Evolutionary conservation across 2,329 filamentous ascomycete species (phyloP), one percentile per base, ranked within the genome.

Genomic region (Colletotrichum sidae): DNA sequence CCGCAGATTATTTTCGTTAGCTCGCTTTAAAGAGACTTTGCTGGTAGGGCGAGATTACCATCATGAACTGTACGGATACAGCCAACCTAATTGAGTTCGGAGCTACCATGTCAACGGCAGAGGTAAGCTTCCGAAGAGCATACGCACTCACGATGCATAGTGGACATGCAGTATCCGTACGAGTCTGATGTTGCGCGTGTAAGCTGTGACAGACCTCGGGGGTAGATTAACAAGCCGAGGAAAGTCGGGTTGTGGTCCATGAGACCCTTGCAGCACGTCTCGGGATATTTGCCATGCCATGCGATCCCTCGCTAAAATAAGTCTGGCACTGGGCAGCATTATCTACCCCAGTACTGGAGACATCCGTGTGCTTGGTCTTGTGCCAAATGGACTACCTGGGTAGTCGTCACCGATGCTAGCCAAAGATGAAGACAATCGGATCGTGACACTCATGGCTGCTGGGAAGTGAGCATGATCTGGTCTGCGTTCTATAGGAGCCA

Each of bases 241-340:
- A 47, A 50, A 53, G 56, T 58, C 55, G 52, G 52, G 15, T 9
- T 46, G 56, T 42, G 62, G 42, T 52, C 53, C 62, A 50, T 53
- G 57, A 55, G 37, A 67, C 44, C 66, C 65, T 52, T 68, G 65
- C 42, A 57, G 49, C 53, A 57, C 25, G 56, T n/a, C 41, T 52
- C 65, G 57, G 56, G 47, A 62, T 47, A 58, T 65, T 68, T 58
- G 44, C 52, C 61, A 60, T 57, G 54, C 50, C 45, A 44, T 57
- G 54, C 50, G 39, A 44, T 59, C 41, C 25, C 39, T 45, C 35
- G 49, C 44, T 65, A 50, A 41, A n/a, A 52, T n/a, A 11, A 17
- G n/a, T 38, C 33, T 46, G 11, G 25, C 25, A 25, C 39, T n/a
- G 41, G 46, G 17, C 17, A 17, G 17, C 17, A 17, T 17, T 17